Conservation (phyloP, 257 asterid species). For the Solanum medicagineum region DNA sequence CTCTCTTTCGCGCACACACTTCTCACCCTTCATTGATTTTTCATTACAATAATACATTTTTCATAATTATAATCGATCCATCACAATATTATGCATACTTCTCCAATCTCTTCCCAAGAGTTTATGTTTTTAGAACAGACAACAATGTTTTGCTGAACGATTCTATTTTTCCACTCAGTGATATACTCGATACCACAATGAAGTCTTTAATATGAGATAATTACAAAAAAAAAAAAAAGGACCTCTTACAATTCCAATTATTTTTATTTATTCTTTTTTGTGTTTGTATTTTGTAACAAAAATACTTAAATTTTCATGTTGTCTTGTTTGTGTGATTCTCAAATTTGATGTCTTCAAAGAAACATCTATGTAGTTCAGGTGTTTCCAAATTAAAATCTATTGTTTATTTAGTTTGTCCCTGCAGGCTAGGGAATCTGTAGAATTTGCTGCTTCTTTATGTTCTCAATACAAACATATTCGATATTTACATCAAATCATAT, state of each 20-base stretch:
- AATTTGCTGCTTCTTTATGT: neutral
- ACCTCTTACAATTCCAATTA: neutral
- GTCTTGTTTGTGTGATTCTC: neutral
- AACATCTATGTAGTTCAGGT: neutral
- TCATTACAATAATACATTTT: neutral
- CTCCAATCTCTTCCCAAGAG: neutral
- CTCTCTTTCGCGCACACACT: neutral
- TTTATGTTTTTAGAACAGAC: neutral
- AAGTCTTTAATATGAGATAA: neutral
- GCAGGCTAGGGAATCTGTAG: neutral
- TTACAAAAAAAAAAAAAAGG: neutral
- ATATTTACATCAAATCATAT: neutral
- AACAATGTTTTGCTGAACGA: no score
- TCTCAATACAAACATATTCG: neutral
- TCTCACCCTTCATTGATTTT: neutral
- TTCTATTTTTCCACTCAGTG: neutral
- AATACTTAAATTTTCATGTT: neutral
- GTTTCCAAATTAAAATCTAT: neutral
- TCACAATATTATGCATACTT: no score
- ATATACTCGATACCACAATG: neutral
- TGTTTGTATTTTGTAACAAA: neutral
- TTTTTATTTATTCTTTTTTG: neutral
- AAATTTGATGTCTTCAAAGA: neutral
- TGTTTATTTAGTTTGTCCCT: neutral
- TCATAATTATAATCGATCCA: no score